Evolutionary conservation across 78 protist species (phyloP).

Genomic region (Acrasis kona): DNA sequence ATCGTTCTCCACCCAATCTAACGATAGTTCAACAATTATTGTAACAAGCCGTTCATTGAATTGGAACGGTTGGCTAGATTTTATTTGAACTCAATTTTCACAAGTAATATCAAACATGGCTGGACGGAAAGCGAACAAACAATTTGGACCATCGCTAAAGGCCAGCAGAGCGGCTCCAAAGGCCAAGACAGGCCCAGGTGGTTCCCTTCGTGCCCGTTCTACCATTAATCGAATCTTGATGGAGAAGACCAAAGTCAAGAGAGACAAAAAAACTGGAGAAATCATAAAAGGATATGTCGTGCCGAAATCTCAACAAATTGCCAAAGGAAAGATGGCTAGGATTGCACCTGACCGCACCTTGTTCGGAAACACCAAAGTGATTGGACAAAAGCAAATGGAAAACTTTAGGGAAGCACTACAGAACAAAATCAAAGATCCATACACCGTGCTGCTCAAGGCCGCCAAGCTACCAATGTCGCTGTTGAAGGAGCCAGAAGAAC

Average conservation of each 20-base stretch:
- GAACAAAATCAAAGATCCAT: conserved; percentile 46
- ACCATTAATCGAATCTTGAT: conserved; percentile 53
- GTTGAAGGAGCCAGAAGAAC: conserved; percentile 23
- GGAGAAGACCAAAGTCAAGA: conserved; percentile 33
- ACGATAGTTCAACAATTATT: too few relatives aligned
- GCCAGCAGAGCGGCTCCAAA: background rate
- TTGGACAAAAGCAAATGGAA: conserved; percentile 46
- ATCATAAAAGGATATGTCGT: conserved; percentile 19
- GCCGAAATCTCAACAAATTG: background rate
- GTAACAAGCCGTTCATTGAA: too few relatives aligned
- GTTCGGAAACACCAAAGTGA: conserved; percentile 67
- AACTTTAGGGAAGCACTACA: conserved; percentile 48
- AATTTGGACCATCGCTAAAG: too few relatives aligned
- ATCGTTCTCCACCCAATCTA: too few relatives aligned
- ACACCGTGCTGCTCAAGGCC: conserved; percentile 41
- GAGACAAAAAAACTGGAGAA: conserved; percentile 22
- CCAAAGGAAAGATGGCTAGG: conserved; percentile 44
- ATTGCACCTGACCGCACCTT: conserved; percentile 54
- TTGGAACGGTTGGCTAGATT: too few relatives aligned
- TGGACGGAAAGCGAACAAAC: too few relatives aligned
- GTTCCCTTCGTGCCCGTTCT: conserved; percentile 14
- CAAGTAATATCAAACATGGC: too few relatives aligned
- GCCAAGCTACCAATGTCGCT: conserved; percentile 56
- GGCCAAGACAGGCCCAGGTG: background rate
- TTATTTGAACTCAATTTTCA: too few relatives aligned